Evolutionary conservation across 257 asterid species (phyloP).

Genomic region (Solanum chmielewskii): DNA sequence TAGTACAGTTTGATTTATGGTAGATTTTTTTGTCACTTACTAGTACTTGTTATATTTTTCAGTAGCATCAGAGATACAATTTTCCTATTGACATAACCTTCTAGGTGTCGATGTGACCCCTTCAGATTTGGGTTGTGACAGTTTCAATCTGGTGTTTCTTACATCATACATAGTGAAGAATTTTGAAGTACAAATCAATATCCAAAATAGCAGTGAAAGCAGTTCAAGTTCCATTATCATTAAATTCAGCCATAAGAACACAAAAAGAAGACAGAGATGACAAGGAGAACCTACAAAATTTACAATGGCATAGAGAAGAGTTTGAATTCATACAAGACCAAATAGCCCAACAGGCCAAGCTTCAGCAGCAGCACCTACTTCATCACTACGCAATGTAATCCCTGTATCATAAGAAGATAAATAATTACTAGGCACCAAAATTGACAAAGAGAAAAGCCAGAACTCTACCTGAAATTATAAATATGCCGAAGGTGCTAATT

Average conservation of each 20-base stretch:
- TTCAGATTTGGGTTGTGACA: background rate
- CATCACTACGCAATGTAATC: conserved; percentile 68
- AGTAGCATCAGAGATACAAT: background rate
- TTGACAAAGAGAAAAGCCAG: background rate
- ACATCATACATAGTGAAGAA: background rate
- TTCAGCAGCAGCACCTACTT: conserved; percentile 78
- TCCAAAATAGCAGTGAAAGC: background rate
- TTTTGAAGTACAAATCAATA: background rate
- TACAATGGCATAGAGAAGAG: conserved; percentile 6
- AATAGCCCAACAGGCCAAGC: conserved; percentile 96
- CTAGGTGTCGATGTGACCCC: background rate
- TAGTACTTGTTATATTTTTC: background rate
- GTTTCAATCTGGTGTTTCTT: background rate
- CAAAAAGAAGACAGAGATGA: background rate
- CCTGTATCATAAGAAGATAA: conserved; percentile 29
- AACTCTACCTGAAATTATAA: conserved; percentile 61
- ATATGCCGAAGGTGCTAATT: conserved; percentile 80
- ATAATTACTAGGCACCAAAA: background rate
- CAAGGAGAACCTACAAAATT: conserved; percentile 2
- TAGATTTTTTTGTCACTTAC: background rate
- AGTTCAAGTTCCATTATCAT: background rate
- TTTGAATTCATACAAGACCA: conserved; percentile 60
- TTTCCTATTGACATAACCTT: no score
- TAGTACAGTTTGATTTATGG: background rate
- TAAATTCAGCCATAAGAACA: background rate